These are phyloP conservation scores for Colletotrichum sp. DNA, from an alignment of 2,329 filamentous ascomycete genomes.

Conservation along the genomic window DNA sequence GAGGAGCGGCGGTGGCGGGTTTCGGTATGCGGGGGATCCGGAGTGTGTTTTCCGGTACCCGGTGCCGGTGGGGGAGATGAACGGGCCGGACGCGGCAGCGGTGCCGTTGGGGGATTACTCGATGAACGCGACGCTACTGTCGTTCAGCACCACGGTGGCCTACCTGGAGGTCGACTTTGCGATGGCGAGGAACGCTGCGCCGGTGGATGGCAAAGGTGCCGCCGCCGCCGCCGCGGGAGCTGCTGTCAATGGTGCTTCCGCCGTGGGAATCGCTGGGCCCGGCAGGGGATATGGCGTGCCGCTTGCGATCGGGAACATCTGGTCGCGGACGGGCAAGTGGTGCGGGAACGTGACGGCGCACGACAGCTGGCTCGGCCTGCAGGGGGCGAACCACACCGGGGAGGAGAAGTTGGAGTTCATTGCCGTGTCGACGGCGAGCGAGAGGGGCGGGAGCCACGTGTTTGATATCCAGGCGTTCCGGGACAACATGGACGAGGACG, in stretches of 20 bases:
- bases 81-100: neutral
- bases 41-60: slow-evolving; percentile 46
- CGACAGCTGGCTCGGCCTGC: slow-evolving; percentile 49
- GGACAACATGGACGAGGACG: slow-evolving; percentile 45
- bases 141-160: slow-evolving; percentile 42
- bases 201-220: slow-evolving; percentile 33
- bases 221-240: neutral
- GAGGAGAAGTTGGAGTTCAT: slow-evolving; percentile 46
- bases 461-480: slow-evolving; percentile 40
- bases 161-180: slow-evolving; percentile 46
- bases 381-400: slow-evolving; percentile 50
- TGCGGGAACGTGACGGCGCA: slow-evolving; percentile 49
- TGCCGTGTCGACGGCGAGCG: slow-evolving; percentile 44
- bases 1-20: slow-evolving; percentile 34
- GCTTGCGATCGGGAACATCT: slow-evolving; percentile 48
- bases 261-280: neutral
- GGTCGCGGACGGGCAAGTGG: slow-evolving; percentile 39
- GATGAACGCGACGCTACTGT: slow-evolving; percentile 30
- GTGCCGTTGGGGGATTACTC: slow-evolving; percentile 5
- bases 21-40: slow-evolving; percentile 44
- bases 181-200: slow-evolving; percentile 24
- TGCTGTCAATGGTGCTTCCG: neutral
- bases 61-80: slow-evolving; percentile 31
- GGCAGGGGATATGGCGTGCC: slow-evolving; percentile 26
- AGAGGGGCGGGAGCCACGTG: slow-evolving; percentile 32